Base-by-base conservation (phyloP, 2,329 filamentous ascomycete genomes). In the Zymoseptoria ardabiliae region DNA sequence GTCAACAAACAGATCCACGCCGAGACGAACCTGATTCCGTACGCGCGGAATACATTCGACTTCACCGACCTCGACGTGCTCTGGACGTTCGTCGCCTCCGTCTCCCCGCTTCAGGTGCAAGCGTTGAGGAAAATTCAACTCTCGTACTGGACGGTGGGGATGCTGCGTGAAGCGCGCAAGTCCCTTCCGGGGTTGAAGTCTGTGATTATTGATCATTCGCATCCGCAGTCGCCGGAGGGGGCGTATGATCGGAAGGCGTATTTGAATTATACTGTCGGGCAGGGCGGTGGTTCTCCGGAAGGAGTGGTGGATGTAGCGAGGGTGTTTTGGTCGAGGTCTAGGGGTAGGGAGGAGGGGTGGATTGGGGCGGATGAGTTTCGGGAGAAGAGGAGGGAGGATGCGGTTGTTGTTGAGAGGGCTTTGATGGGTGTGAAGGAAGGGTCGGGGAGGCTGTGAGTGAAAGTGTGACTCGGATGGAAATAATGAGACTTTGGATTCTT, bases 1-100 rank as follows among this genome's bases (percentile, higher is more conserved):
- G 55, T 57, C 49, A 53, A 49, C 25, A 22, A 35, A 23, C 55
- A 57, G 28, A 51, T 57, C 13, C 30, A 57, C 35, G 19, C 21
- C 21, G 55, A 57, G 23, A 49, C 55, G 9, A n/a, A 17, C 2
- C 22, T 57, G 17, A 17, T 56, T n/a, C 54, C 54, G 13, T 56
- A 56, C 21, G 19, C 30, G 9, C 23, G 35, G 19, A 56, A 45
- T 25, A 25, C 23, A 35, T 56, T 56, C 54, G 25, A 22, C 17
- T 56, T 56, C 41, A 17, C 19, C 45, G 20, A 56, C 45, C 41
- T 49, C 3, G 45, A 45, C 20, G 25, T 25, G 4, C 11, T 56
- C 2, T 19, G 19, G 13, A 49, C 45, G 9, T 56, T 56, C 25
- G 45, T 21, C 2, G 20, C 20, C 13, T 22, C n/a, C n/a, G 9